Evolutionary conservation across 768 basidiomycete species (phyloP).

Genomic region (Filobasidium wieringae): DNA sequence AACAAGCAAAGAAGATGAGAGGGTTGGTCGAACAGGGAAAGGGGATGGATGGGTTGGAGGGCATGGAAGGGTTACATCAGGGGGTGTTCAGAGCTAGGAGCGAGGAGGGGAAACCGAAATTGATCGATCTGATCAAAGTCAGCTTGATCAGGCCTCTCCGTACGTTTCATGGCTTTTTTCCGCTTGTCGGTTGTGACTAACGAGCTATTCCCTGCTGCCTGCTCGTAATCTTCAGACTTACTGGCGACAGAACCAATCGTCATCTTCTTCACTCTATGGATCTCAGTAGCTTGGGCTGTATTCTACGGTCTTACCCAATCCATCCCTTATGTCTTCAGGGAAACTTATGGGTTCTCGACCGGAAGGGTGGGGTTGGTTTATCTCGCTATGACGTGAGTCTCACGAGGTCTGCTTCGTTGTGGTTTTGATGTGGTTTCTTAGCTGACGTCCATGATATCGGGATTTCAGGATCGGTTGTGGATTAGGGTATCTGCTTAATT

Average conservation of each 20-base stretch:
- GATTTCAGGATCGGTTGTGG: slow-evolving; percentile 21
- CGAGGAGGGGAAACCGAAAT: slow-evolving; percentile 27
- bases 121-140: slow-evolving; percentile 49
- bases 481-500: slow-evolving; percentile 24
- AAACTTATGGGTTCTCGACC: slow-evolving; percentile 51
- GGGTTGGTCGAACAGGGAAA: slow-evolving; percentile 60
- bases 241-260: slow-evolving; percentile 64
- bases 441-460: not conserved
- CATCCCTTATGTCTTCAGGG: slow-evolving; percentile 46
- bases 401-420: no score
- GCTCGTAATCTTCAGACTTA: not conserved
- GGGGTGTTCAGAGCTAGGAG: slow-evolving; percentile 25
- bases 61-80: not conserved
- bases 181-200: not conserved
- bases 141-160: slow-evolving; percentile 62
- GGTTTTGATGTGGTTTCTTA: not conserved
- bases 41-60: slow-evolving; percentile 12
- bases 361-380: slow-evolving; percentile 55
- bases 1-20: slow-evolving; percentile 52
- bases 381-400: slow-evolving; percentile 43
- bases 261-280: slow-evolving; percentile 46
- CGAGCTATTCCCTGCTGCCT: not conserved
- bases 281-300: slow-evolving; percentile 61
- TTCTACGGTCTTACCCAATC: slow-evolving; percentile 52
- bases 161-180: slow-evolving; percentile 39